Evolutionary conservation across 2,329 filamentous ascomycete species (phyloP).

Genomic region (Amesomyces nigricolor): DNA sequence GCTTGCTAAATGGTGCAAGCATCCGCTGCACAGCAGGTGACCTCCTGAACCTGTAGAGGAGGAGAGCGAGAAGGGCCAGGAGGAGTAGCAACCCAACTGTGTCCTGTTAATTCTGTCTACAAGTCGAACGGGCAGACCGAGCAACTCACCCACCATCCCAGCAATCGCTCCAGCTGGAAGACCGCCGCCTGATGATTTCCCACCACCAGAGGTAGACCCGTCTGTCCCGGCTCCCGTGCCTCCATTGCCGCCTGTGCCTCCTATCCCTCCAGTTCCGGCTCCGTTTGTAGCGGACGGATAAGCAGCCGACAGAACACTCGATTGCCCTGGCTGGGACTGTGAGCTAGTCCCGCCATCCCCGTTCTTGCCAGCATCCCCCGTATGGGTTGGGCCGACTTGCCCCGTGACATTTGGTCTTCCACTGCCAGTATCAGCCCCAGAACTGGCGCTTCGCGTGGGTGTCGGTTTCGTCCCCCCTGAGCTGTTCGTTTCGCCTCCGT

Average conservation of each 20-base stretch:
- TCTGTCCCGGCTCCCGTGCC: background rate
- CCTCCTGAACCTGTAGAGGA: slow-evolving; percentile 15
- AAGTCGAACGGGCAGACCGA: background rate
- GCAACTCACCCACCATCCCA: slow-evolving; percentile 14
- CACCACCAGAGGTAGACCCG: background rate
- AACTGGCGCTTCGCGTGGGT: background rate
- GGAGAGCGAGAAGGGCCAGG: slow-evolving; percentile 13
- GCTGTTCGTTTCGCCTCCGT: background rate
- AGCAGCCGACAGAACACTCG: background rate
- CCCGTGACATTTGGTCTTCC: background rate
- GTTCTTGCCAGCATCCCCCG: background rate
- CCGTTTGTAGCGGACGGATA: background rate
- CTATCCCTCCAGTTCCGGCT: background rate
- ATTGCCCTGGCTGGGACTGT: background rate
- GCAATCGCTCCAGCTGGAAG: slow-evolving; percentile 14
- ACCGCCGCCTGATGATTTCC: background rate
- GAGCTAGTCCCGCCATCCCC: background rate
- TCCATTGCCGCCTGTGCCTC: background rate
- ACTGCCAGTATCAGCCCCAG: background rate
- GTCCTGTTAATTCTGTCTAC: background rate
- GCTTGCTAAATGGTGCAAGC: slow-evolving; percentile 7
- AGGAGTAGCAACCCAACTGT: slow-evolving; percentile 16
- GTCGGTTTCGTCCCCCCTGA: background rate
- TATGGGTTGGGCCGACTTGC: too few species aligned
- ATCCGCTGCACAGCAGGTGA: slow-evolving; percentile 11